These are phyloP conservation scores for Pseudognaphalium luteoalbum DNA, from an alignment of 129 eudicot species.

Conservation along the genomic window DNA sequence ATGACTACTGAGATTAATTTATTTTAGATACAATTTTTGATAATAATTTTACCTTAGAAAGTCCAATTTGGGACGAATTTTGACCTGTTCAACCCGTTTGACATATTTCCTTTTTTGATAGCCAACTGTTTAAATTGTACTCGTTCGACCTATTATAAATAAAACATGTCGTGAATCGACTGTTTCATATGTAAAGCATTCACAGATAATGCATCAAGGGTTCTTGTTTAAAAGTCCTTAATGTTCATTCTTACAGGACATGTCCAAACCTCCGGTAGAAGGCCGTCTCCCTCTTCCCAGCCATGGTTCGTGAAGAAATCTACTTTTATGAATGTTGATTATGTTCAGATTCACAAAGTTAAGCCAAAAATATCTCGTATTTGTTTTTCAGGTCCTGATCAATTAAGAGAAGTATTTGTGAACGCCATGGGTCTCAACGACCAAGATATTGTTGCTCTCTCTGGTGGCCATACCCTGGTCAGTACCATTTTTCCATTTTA, in stretches of 20 bases:
- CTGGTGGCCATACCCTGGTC: conserved; percentile 98
- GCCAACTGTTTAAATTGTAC: not conserved
- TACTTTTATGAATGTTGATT: not conserved
- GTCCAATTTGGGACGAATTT: not conserved
- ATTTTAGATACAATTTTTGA: too few species aligned
- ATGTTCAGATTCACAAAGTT: not conserved
- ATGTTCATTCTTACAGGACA: conserved; percentile 43
- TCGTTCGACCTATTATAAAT: not conserved
- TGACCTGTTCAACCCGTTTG: not conserved
- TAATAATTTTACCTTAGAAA: not conserved
- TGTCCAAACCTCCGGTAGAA: conserved; percentile 59
- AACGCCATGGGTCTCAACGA: conserved; percentile 83
- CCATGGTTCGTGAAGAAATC: conserved; percentile 43
- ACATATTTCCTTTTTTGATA: not conserved
- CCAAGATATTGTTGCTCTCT: conserved; percentile 82
- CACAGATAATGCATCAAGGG: not conserved
- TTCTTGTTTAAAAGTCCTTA: not conserved
- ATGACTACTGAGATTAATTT: too few species aligned
- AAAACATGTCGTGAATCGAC: not conserved
- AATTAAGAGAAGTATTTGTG: conserved; percentile 64
- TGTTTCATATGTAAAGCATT: not conserved
- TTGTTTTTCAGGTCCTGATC: conserved; percentile 55
- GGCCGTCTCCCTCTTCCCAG: conserved; percentile 94
- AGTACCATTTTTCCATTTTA: conserved; percentile 3
- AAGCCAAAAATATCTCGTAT: not conserved